These are phyloP conservation scores for Phaeosphaeria sp. DNA, from an alignment of 2,329 filamentous ascomycete species.

Conservation along the genomic window DNA sequence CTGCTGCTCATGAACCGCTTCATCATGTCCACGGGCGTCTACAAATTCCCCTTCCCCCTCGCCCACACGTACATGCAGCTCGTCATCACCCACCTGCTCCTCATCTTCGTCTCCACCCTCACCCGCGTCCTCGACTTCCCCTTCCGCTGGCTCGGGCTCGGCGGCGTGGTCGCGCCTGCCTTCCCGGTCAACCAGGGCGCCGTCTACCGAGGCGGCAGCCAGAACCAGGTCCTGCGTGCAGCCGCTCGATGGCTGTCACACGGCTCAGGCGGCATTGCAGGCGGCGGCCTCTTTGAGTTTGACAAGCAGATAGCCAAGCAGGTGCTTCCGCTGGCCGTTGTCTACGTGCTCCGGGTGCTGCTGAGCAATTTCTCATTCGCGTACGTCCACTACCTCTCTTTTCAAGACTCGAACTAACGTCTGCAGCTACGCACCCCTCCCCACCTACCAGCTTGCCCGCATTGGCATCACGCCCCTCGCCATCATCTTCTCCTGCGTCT, in stretches of 20 bases:
- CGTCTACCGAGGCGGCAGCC: slow-evolving; percentile 33
- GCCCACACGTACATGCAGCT: slow-evolving; percentile 60
- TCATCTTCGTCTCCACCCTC: slow-evolving; percentile 56
- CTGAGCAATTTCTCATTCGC: slow-evolving; percentile 63
- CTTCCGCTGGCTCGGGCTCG: slow-evolving; percentile 52
- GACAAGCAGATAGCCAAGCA: slow-evolving; percentile 56
- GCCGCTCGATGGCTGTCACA: slow-evolving; percentile 48
- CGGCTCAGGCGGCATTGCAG: slow-evolving; percentile 58
- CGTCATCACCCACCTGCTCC: slow-evolving; percentile 57
- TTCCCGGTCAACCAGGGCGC: slow-evolving; percentile 42
- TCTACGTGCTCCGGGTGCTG: slow-evolving; percentile 59
- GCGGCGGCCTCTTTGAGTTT: slow-evolving; percentile 63
- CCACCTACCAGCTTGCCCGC: slow-evolving; percentile 60
- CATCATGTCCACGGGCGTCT: slow-evolving; percentile 58
- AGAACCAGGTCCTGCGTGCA: slow-evolving; percentile 27
- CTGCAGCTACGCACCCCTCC: slow-evolving; percentile 57
- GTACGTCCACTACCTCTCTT: slow-evolving; percentile 36
- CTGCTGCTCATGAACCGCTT: slow-evolving; percentile 60
- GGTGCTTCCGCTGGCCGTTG: slow-evolving; percentile 57
- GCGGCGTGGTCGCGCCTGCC: slow-evolving; percentile 54
- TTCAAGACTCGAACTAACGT: slow-evolving; percentile 9
- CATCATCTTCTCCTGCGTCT: slow-evolving; percentile 56
- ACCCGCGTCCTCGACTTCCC: slow-evolving; percentile 54
- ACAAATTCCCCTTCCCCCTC: slow-evolving; percentile 60
- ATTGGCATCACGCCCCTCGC: slow-evolving; percentile 60